Evolutionary conservation across 441 rosid genomes (phyloP), one percentile per base, ranked within the genome.

Genomic region (Brassica balearica): DNA sequence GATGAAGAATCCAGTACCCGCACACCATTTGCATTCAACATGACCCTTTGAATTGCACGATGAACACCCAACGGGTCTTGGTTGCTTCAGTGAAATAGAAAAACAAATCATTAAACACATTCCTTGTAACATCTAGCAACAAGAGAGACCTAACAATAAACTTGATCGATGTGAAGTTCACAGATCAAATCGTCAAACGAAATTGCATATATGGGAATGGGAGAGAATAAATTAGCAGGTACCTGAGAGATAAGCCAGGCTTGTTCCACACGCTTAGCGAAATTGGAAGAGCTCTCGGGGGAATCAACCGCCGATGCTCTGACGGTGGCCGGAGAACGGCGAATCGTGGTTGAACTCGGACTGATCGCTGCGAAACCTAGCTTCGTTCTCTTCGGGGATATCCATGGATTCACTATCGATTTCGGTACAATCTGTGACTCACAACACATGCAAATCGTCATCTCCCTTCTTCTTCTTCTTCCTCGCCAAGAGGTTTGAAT

Each of bases 211-310:
- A 17, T 56, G n/a, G n/a, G n/a, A n/a, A 32, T 32, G 7, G 43
- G 62, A 38, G 55, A 65, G 17, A 5, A 55, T 15, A 25, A 71
- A 5, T 72, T 43, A 2, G 19, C 11, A 67, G 1, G 34, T 43
- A 92, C 97, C 97, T 95, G 94, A 65, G 99, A 91, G 81, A 95
- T 89, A 72, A 84, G 41, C 97, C 96, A 92, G 17, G 96, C 93
- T 74, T 84, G 94, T 73, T 95, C 99, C 86, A 88, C 87, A 34
- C 96, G 94, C 84, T 87, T 90, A 17, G 60, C 80, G 85, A 92
- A 93, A 82, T 88, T 82, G 5, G 94, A 88, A 41, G 97, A 92
- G 76, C 88, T 91, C 70, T 85, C 94, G 17, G 73, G 84, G 2
- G 97, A 89, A 83, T 94, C 94, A 34, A 95, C 88, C 72, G 73